Evolutionary conservation across 306 rosid genomes (phyloP), one percentile per base, ranked within the genome.

Genomic region (Nissolia schottii): DNA sequence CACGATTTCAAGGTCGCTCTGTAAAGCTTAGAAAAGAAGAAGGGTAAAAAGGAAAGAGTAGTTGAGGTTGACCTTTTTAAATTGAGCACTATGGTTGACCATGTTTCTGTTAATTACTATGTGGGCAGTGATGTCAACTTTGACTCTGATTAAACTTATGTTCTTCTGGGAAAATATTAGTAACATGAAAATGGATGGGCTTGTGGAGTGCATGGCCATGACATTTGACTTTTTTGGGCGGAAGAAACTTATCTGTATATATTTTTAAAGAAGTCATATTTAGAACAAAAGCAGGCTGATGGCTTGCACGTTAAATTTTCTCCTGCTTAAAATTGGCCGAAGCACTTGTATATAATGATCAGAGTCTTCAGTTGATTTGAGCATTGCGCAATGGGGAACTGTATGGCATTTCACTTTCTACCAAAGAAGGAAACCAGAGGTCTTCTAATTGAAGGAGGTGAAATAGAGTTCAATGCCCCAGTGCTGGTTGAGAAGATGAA

Each of bases 381-480:
- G 69, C 18, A 54, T 14, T 14, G 45, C 77, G 51, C 45, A 37
- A 77, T 83, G 93, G 87, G 88, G 54, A 85, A 81, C 79, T 81
- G 82, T 69, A 13, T 77, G 49, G 7, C 55, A 51, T 56, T 70
- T 56, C 50, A 13, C 38, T 20, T 25, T 71, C 58, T 9, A 8
- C 53, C 69, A 49, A 70, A 60, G 67, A 57, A 75, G 84, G 71
- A 81, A 67, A 56, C 64, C 13, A 16, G 59, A 67, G 86, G 16
- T 15, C 51, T 62, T 32, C 57, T 59, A 16, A 50, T 54, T n/a
- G 63, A 59, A 68, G 72, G 40, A 45, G 80, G 67, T 59, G 68
- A 77, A 9, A 25, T 22, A 50, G 73, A 69, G 57, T 77, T 76
- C 48, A 20, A 35, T 23, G 76, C 77, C 35, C 54, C 55, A 10